These are phyloP conservation scores for Saccharomycopsis olivae DNA, from an alignment of 805 yeast species.

Conservation along the genomic window DNA sequence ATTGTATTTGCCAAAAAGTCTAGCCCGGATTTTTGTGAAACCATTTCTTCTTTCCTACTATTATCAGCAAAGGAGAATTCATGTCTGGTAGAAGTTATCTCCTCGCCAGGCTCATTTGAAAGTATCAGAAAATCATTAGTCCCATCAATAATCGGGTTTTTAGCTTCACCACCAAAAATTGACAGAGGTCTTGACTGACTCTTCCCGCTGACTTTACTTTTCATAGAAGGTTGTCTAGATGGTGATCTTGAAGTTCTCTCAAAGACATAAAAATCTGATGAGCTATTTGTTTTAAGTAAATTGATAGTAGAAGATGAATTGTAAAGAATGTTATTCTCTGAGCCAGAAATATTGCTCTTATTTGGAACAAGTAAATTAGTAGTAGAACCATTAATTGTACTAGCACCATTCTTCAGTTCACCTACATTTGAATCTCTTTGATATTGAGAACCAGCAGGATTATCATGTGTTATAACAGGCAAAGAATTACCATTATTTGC, in stretches of 20 bases:
- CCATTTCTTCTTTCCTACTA: no score
- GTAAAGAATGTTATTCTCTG: not conserved
- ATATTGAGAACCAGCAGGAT: not conserved
- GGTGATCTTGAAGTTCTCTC: slow-evolving; percentile 3
- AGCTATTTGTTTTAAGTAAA: not conserved
- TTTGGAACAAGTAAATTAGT: slow-evolving; percentile 2
- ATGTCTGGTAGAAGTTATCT: no score
- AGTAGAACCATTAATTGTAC: not conserved
- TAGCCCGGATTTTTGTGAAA: no score
- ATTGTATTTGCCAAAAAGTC: no score
- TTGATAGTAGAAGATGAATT: slow-evolving; percentile 9
- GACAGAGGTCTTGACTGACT: slow-evolving; percentile 4
- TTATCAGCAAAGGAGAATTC: no score
- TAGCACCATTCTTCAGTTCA: not conserved
- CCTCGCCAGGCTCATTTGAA: no score
- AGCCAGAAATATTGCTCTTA: slow-evolving; percentile 9
- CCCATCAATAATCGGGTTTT: no score
- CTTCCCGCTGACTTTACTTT: slow-evolving; percentile 6
- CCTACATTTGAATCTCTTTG: no score
- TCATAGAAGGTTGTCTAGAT: slow-evolving; percentile 9
- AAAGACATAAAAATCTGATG: slow-evolving; percentile 2
- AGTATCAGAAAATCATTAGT: no score
- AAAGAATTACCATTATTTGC: no score
- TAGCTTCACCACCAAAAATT: slow-evolving; percentile 5
- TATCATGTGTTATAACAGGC: no score